These are phyloP conservation scores for Platismatia glauca DNA, from an alignment of 495 filamentous ascomycete species.

Conservation along the genomic window DNA sequence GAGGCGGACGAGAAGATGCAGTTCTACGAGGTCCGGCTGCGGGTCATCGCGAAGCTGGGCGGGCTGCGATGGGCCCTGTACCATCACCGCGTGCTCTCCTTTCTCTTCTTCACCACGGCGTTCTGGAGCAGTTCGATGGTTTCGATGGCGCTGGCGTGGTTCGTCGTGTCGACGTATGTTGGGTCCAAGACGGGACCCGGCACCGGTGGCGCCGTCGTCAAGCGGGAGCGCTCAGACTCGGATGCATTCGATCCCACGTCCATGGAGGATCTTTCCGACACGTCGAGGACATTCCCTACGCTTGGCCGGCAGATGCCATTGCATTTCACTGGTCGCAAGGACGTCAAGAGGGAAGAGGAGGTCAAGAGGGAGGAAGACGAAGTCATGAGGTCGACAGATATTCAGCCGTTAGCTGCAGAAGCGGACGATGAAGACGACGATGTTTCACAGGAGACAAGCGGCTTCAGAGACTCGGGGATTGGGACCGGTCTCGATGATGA, in stretches of 20 bases:
- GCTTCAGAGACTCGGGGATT: slow-evolving; percentile 26
- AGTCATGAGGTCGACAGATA: not conserved
- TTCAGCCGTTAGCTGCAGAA: slow-evolving; percentile 21
- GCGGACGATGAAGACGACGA: slow-evolving; percentile 25
- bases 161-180: slow-evolving; percentile 37
- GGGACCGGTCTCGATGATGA: slow-evolving; percentile 27
- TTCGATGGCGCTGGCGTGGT: slow-evolving; percentile 51
- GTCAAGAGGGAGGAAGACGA: slow-evolving; percentile 18
- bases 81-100: slow-evolving; percentile 59
- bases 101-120: slow-evolving; percentile 51
- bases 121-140: slow-evolving; percentile 71
- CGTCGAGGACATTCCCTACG: slow-evolving; percentile 48
- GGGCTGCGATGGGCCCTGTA: slow-evolving; percentile 85
- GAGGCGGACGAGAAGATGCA: slow-evolving; percentile 58
- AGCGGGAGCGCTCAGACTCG: slow-evolving; percentile 29
- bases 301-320: slow-evolving; percentile 42
- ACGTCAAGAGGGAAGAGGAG: slow-evolving; percentile 17
- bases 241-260: slow-evolving; percentile 23
- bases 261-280: slow-evolving; percentile 35
- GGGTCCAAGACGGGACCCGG: slow-evolving; percentile 12
- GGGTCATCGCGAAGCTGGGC: slow-evolving; percentile 59
- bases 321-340: slow-evolving; percentile 16
- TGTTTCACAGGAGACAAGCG: slow-evolving; percentile 4
- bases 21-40: slow-evolving; percentile 60
- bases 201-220: slow-evolving; percentile 15